A percentile compares a stretch with the other conserved stretches of the same genome.
Evolutionary conservation across 352 stramenopile species (phyloP).

Genomic region (Phytopythium cucurbitacearum): DNA sequence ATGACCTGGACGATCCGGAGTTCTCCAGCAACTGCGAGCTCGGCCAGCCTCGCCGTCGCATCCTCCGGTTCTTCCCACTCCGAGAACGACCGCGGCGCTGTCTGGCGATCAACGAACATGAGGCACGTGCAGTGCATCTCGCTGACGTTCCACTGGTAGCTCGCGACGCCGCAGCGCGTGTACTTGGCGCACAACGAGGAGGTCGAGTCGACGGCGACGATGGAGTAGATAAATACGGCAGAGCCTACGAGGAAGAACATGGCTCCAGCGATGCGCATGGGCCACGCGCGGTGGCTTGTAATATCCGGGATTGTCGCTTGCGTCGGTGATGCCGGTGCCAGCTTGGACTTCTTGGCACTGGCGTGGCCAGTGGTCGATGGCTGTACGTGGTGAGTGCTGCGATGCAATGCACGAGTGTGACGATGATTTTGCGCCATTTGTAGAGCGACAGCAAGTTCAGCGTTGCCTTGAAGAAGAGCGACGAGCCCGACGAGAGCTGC

Average conservation of each 20-base stretch:
- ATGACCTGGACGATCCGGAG: conserved; percentile 44
- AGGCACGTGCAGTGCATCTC: conserved; percentile 27
- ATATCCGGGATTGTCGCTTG: no score
- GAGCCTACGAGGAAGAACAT: conserved; percentile 23
- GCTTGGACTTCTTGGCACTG: conserved; percentile 1
- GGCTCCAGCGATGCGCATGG: conserved; percentile 25
- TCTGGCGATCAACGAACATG: conserved; percentile 35
- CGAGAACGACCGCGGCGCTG: conserved; percentile 15
- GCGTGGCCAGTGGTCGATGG: background rate
- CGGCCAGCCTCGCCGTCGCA: conserved; percentile 18
- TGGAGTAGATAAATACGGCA: conserved; percentile 21
- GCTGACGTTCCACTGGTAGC: conserved; percentile 39
- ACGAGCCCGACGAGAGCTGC: conserved; percentile 14
- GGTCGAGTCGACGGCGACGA: conserved; percentile 23
- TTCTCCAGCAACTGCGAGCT: conserved; percentile 26
- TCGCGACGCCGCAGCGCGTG: conserved; percentile 27
- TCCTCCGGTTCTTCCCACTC: conserved; percentile 41
- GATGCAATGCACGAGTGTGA: conserved; percentile 27
- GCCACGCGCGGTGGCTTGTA: conserved; percentile 1
- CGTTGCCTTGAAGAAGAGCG: conserved; percentile 30
- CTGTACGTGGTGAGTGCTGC: background rate
- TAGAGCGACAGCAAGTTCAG: conserved; percentile 36
- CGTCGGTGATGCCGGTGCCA: background rate
- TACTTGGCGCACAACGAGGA: conserved; percentile 22
- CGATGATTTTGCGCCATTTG: conserved; percentile 44